These are phyloP conservation scores for Dendrobium catenatum DNA, from an alignment of 106 monocot species.

Conservation along the genomic window DNA sequence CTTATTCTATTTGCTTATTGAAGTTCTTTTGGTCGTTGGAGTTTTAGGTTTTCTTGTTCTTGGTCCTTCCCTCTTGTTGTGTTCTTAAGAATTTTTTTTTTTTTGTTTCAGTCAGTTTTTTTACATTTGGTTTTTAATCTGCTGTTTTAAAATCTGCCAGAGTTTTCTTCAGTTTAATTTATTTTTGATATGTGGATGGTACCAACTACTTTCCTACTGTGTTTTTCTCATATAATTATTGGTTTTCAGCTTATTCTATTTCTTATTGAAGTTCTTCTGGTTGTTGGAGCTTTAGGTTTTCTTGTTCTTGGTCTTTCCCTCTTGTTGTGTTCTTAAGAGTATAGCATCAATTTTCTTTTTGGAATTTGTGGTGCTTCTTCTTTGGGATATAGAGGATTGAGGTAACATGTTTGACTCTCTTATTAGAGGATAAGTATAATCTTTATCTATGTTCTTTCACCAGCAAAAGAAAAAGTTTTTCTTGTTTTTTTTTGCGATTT, in stretches of 20 bases:
- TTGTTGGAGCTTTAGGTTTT: not conserved
- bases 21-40: not conserved
- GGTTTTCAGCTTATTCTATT: not conserved
- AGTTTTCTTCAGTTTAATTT: not conserved
- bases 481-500: not conserved
- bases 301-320: not conserved
- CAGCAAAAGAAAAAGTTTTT: not conserved
- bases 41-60: not conserved
- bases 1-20: not conserved
- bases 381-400: not conserved
- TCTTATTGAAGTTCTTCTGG: not conserved
- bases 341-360: not conserved
- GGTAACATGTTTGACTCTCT: not conserved
- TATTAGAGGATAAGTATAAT: not conserved
- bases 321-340: not conserved
- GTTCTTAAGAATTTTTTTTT: too few species aligned
- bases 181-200: not conserved
- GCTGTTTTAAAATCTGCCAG: not conserved
- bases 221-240: not conserved
- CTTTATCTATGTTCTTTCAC: not conserved
- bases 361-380: not conserved
- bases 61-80: conserved; percentile 3
- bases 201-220: not conserved
- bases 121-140: not conserved
- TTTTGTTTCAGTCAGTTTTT: not conserved